Conservation (phyloP, 441 rosid genomes). For the Gossypium davidsonii region DNA sequence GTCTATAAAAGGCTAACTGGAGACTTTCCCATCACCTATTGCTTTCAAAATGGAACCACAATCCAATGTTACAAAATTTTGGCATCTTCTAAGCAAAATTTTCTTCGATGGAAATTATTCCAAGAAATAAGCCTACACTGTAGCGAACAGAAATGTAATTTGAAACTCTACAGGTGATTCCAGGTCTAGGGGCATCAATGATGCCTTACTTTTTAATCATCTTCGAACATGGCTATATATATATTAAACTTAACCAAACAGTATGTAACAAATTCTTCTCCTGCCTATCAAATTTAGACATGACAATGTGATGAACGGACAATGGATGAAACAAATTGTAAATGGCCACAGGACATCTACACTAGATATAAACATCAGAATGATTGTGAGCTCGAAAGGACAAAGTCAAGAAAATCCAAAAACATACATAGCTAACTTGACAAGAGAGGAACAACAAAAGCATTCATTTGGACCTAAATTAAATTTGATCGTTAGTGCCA, state of each 20-base stretch:
- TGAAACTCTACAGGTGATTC: slow-evolving; percentile 1
- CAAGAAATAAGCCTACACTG: neutral
- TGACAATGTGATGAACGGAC: neutral
- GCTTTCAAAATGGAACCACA: neutral
- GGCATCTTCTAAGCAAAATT: neutral
- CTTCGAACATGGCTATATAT: neutral
- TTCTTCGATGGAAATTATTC: neutral
- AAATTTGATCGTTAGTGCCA: neutral
- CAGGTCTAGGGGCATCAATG: neutral
- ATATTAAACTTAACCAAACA: neutral
- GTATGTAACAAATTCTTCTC: neutral
- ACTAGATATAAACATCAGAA: neutral
- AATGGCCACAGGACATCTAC: neutral
- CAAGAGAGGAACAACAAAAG: neutral
- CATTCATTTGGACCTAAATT: neutral
- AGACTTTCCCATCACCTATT: neutral
- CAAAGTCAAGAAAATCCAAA: neutral
- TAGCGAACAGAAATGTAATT: neutral
- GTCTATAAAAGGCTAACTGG: neutral
- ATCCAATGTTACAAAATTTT: neutral
- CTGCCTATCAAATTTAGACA: neutral
- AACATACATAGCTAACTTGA: neutral
- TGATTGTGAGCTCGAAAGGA: neutral
- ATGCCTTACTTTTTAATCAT: neutral
- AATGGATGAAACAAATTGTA: neutral